These are phyloP conservation scores for Populus tomentosa DNA, from an alignment of 441 rosid species.

Conservation along the genomic window DNA sequence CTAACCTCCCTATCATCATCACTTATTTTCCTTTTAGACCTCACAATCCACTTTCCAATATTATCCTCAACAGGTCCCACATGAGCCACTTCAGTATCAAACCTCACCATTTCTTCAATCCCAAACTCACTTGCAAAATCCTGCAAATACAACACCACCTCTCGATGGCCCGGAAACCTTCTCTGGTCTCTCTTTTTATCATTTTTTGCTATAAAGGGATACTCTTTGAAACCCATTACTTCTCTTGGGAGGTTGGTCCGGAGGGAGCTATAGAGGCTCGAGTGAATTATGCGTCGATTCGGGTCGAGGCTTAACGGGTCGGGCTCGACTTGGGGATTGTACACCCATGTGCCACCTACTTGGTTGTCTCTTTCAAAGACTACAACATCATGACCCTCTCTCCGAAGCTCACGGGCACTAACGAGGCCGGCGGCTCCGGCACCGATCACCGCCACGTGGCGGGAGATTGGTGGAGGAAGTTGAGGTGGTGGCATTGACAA, in stretches of 20 bases:
- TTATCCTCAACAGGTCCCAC: slow-evolving; percentile 32
- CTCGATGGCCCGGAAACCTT: slow-evolving; percentile 67
- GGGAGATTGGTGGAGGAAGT: slow-evolving; percentile 18
- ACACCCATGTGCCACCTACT: slow-evolving; percentile 70
- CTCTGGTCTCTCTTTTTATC: slow-evolving; percentile 51
- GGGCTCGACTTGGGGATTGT: slow-evolving; percentile 38
- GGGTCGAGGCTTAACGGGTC: slow-evolving; percentile 62
- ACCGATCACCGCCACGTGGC: slow-evolving; percentile 66
- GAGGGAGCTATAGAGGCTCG: slow-evolving; percentile 66
- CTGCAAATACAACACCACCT: slow-evolving; percentile 61
- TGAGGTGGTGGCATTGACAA: background rate
- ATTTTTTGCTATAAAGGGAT: slow-evolving; percentile 44
- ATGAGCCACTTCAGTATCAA: slow-evolving; percentile 53
- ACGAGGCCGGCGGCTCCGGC: slow-evolving; percentile 77
- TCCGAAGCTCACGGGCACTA: slow-evolving; percentile 57
- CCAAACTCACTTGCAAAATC: slow-evolving; percentile 60
- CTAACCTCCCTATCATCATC: background rate
- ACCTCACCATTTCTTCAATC: slow-evolving; percentile 59
- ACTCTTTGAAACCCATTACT: slow-evolving; percentile 63
- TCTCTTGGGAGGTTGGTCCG: slow-evolving; percentile 75
- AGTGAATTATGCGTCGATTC: slow-evolving; percentile 42
- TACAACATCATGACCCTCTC: slow-evolving; percentile 48
- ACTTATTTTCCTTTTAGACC: slow-evolving; percentile 24
- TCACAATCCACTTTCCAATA: slow-evolving; percentile 50
- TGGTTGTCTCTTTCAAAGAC: slow-evolving; percentile 43